Evolutionary conservation across 345 rosid genomes (phyloP), one percentile per base, ranked within the genome.

Genomic region (Eucalyptus virginea): DNA sequence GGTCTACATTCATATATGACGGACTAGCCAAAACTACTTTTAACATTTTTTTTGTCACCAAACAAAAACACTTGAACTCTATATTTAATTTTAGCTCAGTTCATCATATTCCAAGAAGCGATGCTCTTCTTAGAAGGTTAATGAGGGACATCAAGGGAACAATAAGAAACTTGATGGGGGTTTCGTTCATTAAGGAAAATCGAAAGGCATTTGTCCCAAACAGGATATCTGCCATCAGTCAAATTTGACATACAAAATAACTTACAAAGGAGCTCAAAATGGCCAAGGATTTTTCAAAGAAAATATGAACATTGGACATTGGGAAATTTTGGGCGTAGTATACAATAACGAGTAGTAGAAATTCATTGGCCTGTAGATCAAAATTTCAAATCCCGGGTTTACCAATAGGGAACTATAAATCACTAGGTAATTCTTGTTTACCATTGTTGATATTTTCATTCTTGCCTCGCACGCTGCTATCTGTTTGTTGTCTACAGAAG

Each of bases 161-260:
- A 58, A 26, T 26, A 58, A 26, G 67, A 58, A 11, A 58, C 30
- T 26, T 5, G 65, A 58, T 6, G 5, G n/a, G 30, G 30, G 24
- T 58, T 56, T 0, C 6, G 5, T 8, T 58, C n/a, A 58, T 58
- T n/a, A 1, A 14, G 4, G 1, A 54, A 54, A 54, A 23, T 1
- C 10, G n/a, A n/a, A 4, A 23, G 8, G 10, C 4, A 10, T 54
- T 54, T 54, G 58, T 54, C 26, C 9, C 2, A 54, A 54, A 54
- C 5, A 54, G 0, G 26, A 54, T 26, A 54, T 54, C 1, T 58
- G 5, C 10, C 58, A 54, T 54, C 21, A 54, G 58, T 54, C 24
- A 54, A 54, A 54, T 54, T 54, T 54, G n/a, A n/a, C 26, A 19
- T 8, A 54, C 58, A 54, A 54, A 54, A 21, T 26, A 54, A 54